phyloP scores from a whole-genome alignment of 257 asterid genomes.

The Orobanche coerulescens region DNA sequence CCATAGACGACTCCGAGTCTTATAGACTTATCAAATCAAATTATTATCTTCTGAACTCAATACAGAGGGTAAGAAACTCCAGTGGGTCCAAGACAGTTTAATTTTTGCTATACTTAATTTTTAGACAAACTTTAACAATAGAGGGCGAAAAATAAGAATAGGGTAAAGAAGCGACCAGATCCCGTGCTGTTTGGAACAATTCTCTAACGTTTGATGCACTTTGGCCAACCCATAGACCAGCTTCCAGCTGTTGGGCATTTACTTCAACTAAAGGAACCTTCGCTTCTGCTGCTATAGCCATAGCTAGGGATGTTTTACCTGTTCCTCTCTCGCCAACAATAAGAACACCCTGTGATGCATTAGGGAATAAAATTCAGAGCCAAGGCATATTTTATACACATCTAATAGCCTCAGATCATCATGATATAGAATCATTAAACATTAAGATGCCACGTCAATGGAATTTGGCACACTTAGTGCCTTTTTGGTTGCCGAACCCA shows the following conservation, averaged over 20 bases:
- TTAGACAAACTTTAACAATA: not conserved
- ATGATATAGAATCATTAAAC: constrained; percentile 9
- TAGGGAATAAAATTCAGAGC: constrained; percentile 21
- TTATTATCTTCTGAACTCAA: not conserved
- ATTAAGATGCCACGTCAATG: not conserved
- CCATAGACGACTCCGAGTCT: constrained; percentile 5
- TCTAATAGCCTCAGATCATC: not conserved
- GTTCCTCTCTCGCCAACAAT: constrained; percentile 99
- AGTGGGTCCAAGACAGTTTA: not conserved
- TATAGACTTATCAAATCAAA: constrained; percentile 11
- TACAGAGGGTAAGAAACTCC: constrained; percentile 3
- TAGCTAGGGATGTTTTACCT: constrained; percentile 91
- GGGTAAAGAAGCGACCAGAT: constrained; percentile 57
- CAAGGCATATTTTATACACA: constrained; percentile 14
- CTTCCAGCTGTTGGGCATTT: constrained; percentile 87
- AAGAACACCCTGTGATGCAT: constrained; percentile 75
- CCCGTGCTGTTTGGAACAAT: constrained; percentile 93
- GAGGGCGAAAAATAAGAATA: constrained; percentile 11
- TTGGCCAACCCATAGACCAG: constrained; percentile 97
- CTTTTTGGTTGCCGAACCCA: no score
- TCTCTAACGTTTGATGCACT: constrained; percentile 97
- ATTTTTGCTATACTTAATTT: constrained; percentile 9
- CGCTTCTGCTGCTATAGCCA: constrained; percentile 97
- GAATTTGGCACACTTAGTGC: not conserved
- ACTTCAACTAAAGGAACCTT: constrained; percentile 94